Percentiles rank a stretch among this genome's conserved stretches.
Conservation (phyloP, 78 protist species). For the Cavenderia fasciculata region DNA sequence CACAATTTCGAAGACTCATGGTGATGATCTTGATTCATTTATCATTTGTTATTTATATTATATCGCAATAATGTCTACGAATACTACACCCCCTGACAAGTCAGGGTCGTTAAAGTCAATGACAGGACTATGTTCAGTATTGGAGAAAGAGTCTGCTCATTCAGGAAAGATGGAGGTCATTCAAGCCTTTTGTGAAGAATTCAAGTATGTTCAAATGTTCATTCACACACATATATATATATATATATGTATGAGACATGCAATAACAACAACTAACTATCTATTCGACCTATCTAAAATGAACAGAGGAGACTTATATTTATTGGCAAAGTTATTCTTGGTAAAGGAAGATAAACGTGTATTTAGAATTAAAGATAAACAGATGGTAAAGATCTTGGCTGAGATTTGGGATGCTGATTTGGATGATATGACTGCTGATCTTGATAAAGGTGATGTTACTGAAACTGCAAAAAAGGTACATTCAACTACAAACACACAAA, state of each 20-base stretch:
- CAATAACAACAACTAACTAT: not conserved
- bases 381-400: conserved; percentile 72
- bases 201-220: conserved; percentile 25
- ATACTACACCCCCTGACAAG: too few species aligned
- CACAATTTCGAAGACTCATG: too few species aligned
- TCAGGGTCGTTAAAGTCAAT: conserved; percentile 64
- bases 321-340: conserved; percentile 79
- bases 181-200: conserved; percentile 7
- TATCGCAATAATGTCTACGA: too few species aligned
- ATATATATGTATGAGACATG: not conserved
- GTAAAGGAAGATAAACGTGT: conserved; percentile 78
- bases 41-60: too few species aligned
- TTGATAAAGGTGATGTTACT: conserved; percentile 83
- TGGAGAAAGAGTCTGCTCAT: conserved; percentile 41
- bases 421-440: conserved; percentile 46
- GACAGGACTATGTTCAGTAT: conserved; percentile 32
- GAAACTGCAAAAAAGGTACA: conserved; percentile 73
- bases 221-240: too few species aligned
- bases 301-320: conserved; percentile 76
- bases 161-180: conserved; percentile 77
- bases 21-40: too few species aligned
- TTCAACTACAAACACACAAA: not conserved
- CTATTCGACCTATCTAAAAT: not conserved
- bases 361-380: conserved; percentile 82
- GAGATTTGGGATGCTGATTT: conserved; percentile 12